phyloP scores from a whole-genome alignment of 2,329 filamentous ascomycete genomes.

The Cordyceps tenuipes region DNA sequence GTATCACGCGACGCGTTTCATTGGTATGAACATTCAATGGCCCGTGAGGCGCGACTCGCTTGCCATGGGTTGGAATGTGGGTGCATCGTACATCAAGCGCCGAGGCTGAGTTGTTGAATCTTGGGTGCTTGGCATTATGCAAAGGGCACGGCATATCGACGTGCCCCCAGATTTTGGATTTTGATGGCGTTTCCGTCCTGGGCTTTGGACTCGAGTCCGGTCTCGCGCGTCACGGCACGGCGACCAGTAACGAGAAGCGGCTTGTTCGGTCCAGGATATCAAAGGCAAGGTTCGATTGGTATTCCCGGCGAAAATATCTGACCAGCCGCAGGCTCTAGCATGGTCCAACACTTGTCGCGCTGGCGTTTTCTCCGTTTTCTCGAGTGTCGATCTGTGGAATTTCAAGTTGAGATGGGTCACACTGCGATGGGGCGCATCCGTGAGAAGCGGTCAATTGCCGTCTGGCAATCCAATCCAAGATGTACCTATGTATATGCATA shows the following conservation, averaged over 20 bases:
- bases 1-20: conserved; percentile 10
- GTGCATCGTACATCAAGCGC: neutral
- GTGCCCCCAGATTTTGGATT: neutral
- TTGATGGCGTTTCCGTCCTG: neutral
- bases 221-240: too few relatives aligned
- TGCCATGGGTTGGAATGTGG: neutral
- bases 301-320: neutral
- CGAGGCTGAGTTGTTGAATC: too few relatives aligned
- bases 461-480: neutral
- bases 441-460: too few relatives aligned
- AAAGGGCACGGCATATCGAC: neutral
- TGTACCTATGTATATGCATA: too few relatives aligned
- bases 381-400: neutral
- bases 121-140: neutral
- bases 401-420: neutral
- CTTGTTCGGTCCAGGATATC: neutral
- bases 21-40: neutral
- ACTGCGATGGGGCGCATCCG: too few relatives aligned
- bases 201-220: too few relatives aligned
- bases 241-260: neutral
- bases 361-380: neutral
- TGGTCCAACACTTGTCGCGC: neutral
- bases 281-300: too few relatives aligned
- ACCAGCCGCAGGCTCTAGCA: neutral
- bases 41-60: neutral